Base-by-base conservation (phyloP, 23 red algal species). In the Chondrus crispus region DNA sequence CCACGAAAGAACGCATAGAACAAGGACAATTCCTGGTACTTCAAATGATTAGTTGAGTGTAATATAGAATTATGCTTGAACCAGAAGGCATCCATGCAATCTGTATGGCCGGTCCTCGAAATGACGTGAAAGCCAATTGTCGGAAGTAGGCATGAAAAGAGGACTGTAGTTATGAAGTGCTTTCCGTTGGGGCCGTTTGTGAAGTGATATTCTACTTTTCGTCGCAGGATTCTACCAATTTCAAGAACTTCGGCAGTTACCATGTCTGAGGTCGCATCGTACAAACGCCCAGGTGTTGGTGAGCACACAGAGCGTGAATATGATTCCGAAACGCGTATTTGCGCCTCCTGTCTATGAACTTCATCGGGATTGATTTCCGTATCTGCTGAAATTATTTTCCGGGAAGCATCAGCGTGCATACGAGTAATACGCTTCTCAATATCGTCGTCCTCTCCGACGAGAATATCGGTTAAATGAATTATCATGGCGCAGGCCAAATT, bases 1-100 rank as follows among this genome's bases (percentile, higher is more conserved):
- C n/a, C n/a, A n/a, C n/a, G n/a, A n/a, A n/a, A n/a, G n/a, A 77
- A 77, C 11, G 22, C 72, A 80, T 80, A 77, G 30, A 47, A 47
- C 3, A 77, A 12, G 14, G 33, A 77, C 7, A 77, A 22, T 47
- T 77, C 72, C 18, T 77, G 38, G 18, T 77, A 77, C 3, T 48
- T 47, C 2, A 77, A 22, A n/a, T 77, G 72, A 13, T 3, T 47
- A 3, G 72, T 28, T 7, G 72, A 10, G 30, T 77, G 72, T 12
- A 77, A 19, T 2, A 77, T 3, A 22, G 33, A 33, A 20, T 77
- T 77, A 9, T 16, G 2, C 12, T 14, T 3, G 22, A 46, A 48
- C 72, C 72, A 77, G 32, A 77, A 77, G 3, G 39, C 4, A 20
- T 77, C 38, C 7, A 77, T 11, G 6, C 47, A 29, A 6, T 77